Conservation (phyloP, 2,329 filamentous ascomycete species). For the Aspergillus sp. region DNA sequence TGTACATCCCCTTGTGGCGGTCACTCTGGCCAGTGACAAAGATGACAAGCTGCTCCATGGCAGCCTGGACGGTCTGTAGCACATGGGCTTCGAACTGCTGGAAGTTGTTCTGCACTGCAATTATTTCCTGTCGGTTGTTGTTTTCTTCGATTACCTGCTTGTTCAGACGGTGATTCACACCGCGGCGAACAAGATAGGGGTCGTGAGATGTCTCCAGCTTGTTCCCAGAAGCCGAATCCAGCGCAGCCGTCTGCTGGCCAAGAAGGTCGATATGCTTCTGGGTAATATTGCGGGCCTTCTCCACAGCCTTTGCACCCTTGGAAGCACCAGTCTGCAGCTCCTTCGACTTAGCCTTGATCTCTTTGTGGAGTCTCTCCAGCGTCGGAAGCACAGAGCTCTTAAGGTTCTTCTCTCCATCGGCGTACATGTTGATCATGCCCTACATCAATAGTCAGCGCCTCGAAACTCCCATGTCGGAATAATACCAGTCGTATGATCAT, state of each 20-base stretch:
- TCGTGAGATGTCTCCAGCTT: conserved; percentile 73
- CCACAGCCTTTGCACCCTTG: conserved; percentile 85
- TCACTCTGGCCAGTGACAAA: conserved; percentile 79
- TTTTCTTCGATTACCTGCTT: conserved; percentile 95
- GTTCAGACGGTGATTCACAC: conserved; percentile 78
- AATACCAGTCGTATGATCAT: conserved; percentile 16
- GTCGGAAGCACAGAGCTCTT: conserved; percentile 84
- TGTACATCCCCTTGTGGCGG: conserved; percentile 75
- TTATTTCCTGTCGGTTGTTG: conserved; percentile 87
- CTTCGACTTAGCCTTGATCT: conserved; percentile 96
- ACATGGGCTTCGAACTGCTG: conserved; percentile 83
- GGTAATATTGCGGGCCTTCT: conserved; percentile 79
- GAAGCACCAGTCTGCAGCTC: conserved; percentile 78
- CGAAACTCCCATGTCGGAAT: too few species aligned
- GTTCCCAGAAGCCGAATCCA: conserved; percentile 68
- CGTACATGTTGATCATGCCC: conserved; percentile 82
- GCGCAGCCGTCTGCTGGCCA: conserved; percentile 78
- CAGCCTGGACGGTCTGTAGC: conserved; percentile 76
- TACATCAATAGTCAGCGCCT: conserved; percentile 35
- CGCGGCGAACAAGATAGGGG: conserved; percentile 82
- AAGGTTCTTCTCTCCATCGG: conserved; percentile 87
- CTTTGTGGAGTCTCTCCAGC: conserved; percentile 86
- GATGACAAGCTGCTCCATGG: conserved; percentile 79
- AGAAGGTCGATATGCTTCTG: conserved; percentile 97
- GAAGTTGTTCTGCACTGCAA: conserved; percentile 90